A percentile compares a stretch with the other conserved stretches of the same genome.
phyloP scores from a whole-genome alignment of 2,329 filamentous ascomycete species.

The Claviceps spartinae region DNA sequence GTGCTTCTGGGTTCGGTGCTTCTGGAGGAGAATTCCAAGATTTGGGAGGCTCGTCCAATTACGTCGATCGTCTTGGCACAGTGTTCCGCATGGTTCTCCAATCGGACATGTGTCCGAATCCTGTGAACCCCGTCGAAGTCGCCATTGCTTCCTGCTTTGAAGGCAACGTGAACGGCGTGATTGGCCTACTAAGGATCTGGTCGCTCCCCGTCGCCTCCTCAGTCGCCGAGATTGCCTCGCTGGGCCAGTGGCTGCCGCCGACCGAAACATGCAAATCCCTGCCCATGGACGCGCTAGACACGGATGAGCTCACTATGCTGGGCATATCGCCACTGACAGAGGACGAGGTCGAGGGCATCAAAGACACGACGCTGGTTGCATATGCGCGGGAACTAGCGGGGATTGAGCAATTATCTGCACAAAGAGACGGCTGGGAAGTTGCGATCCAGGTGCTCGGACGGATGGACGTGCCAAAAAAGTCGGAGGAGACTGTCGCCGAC shows the following conservation, averaged over 20 bases:
- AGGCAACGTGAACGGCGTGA: conserved; percentile 61
- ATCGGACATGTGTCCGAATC: conserved; percentile 65
- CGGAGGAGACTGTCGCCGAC: conserved; percentile 60
- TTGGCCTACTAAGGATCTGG: conserved; percentile 64
- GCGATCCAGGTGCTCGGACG: conserved; percentile 72
- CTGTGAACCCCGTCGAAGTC: conserved; percentile 62
- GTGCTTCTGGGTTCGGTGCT: conserved; percentile 16
- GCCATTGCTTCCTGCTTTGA: conserved; percentile 72
- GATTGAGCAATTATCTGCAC: conserved; percentile 33
- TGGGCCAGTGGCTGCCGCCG: conserved; percentile 65
- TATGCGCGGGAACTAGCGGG: conserved; percentile 60
- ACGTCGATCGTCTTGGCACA: conserved; percentile 58
- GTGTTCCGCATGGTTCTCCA: conserved; percentile 56
- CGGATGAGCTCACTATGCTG: conserved; percentile 74
- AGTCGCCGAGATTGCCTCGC: conserved; percentile 70
- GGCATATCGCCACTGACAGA: conserved; percentile 48
- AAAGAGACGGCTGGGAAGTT: conserved; percentile 74
- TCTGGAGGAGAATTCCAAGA: conserved; percentile 16
- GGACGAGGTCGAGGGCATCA: conserved; percentile 50
- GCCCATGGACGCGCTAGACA: conserved; percentile 55
- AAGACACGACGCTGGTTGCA: conserved; percentile 63
- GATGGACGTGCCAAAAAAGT: conserved; percentile 58
- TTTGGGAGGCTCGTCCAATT: conserved; percentile 47
- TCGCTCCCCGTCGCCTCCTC: conserved; percentile 68
- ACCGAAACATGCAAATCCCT: conserved; percentile 28